Evolutionary conservation across 2,329 filamentous ascomycete species (phyloP).

Genomic region (Fusarium continuum): DNA sequence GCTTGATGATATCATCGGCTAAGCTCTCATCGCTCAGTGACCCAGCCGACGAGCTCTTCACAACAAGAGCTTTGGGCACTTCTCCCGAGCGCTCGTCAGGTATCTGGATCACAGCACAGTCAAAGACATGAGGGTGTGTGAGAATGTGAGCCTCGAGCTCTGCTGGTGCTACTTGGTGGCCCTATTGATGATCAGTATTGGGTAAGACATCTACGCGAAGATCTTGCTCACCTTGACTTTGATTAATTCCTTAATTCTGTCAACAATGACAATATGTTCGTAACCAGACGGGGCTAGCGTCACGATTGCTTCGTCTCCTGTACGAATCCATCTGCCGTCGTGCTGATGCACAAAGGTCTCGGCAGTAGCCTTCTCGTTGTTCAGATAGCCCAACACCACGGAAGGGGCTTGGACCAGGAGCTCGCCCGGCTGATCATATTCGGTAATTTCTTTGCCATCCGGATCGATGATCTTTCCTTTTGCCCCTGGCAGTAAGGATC

Average conservation of each 20-base stretch:
- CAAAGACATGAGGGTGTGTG: constrained; percentile 72
- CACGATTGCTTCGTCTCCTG: constrained; percentile 84
- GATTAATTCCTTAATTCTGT: constrained; percentile 76
- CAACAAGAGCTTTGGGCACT: constrained; percentile 70
- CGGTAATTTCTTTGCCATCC: constrained; percentile 74
- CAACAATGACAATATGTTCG: constrained; percentile 86
- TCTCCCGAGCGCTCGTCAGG: constrained; percentile 68
- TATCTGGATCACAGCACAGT: constrained; percentile 78
- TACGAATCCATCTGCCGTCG: constrained; percentile 79
- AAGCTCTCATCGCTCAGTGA: constrained; percentile 60
- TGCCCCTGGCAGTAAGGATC: constrained; percentile 70
- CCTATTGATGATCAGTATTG: constrained; percentile 53
- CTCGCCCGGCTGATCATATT: constrained; percentile 79
- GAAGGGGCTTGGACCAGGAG: constrained; percentile 81
- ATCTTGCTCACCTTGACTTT: constrained; percentile 74
- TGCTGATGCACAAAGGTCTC: constrained; percentile 77
- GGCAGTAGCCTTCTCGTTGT: constrained; percentile 82
- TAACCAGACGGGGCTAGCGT: constrained; percentile 68
- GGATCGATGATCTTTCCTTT: constrained; percentile 70
- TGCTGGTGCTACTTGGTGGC: constrained; percentile 80
- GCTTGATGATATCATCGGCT: constrained; percentile 61
- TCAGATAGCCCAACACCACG: constrained; percentile 82
- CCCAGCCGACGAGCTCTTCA: constrained; percentile 53
- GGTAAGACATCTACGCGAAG: accelerated
- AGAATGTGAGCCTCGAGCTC: constrained; percentile 81